Conservation (phyloP, 148 eudicot genomes). For the Bassia scoparia region DNA sequence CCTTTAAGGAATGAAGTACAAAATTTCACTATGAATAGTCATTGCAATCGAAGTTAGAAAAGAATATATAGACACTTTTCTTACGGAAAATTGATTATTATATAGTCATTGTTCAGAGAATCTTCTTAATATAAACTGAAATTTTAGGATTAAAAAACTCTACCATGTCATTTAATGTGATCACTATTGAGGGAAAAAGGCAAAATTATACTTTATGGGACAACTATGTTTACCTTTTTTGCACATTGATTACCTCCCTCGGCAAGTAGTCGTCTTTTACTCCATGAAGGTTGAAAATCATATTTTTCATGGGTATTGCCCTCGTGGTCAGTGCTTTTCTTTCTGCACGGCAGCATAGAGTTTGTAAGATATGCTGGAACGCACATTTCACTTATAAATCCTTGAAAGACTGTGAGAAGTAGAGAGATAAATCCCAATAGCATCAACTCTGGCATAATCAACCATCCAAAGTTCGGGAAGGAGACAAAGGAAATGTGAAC, state of each 20-base stretch:
- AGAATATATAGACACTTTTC: too few species aligned
- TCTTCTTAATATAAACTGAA: too few species aligned
- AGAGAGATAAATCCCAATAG: conserved; percentile 93
- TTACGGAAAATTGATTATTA: too few species aligned
- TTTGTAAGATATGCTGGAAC: conserved; percentile 53
- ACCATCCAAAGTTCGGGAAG: background rate
- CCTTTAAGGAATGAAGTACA: too few species aligned
- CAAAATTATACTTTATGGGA: background rate
- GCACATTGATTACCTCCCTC: conserved; percentile 35
- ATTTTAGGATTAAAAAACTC: too few species aligned
- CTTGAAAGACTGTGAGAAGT: conserved; percentile 70
- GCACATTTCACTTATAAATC: conserved; percentile 55
- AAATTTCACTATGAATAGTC: too few species aligned
- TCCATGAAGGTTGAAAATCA: conserved; percentile 22
- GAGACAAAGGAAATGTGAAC: background rate
- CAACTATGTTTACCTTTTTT: conserved; percentile 29
- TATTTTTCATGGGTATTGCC: conserved; percentile 9
- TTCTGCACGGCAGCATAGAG: conserved; percentile 76
- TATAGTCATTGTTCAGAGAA: too few species aligned
- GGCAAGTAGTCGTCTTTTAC: conserved; percentile 53
- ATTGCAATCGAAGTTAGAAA: too few species aligned
- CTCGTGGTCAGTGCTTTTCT: conserved; percentile 21
- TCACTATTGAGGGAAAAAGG: background rate
- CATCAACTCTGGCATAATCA: conserved; percentile 82
- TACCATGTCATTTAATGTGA: too few species aligned